Conservation (phyloP, 257 asterid genomes). For the Mentha longifolia region DNA sequence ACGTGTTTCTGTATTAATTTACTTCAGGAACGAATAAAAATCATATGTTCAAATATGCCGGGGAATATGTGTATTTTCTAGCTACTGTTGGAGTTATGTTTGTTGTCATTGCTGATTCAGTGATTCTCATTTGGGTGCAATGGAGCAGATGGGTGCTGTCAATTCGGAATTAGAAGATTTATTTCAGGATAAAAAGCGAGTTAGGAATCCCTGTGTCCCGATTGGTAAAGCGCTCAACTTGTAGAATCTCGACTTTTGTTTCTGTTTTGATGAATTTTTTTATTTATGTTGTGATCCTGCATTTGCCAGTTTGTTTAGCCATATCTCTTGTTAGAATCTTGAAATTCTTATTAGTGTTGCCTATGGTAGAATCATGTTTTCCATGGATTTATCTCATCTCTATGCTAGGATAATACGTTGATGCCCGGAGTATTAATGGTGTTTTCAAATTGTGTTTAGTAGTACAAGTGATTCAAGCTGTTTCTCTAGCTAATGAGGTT, state of each 20-base stretch:
- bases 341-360: too few relatives aligned
- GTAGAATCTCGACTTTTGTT: background rate
- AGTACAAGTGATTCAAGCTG: background rate
- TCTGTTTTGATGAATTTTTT: background rate
- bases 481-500: background rate
- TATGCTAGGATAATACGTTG: background rate
- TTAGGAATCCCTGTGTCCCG: conserved; percentile 80
- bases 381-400: background rate
- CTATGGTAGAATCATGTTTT: background rate
- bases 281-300: background rate
- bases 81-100: too few relatives aligned
- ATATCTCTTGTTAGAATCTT: background rate
- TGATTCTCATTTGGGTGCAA: background rate
- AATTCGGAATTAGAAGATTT: conserved; percentile 69
- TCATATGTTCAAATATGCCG: too few relatives aligned
- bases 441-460: background rate
- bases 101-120: too few relatives aligned
- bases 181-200: conserved; percentile 69
- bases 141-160: conserved; percentile 66
- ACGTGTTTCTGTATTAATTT: too few relatives aligned
- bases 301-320: conserved; percentile 7
- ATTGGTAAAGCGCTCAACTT: conserved; percentile 53
- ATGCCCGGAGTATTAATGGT: background rate
- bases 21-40: too few relatives aligned
- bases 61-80: too few relatives aligned